Conservation (phyloP, 2,329 filamentous ascomycete genomes). For the Fusarium proliferatum region DNA sequence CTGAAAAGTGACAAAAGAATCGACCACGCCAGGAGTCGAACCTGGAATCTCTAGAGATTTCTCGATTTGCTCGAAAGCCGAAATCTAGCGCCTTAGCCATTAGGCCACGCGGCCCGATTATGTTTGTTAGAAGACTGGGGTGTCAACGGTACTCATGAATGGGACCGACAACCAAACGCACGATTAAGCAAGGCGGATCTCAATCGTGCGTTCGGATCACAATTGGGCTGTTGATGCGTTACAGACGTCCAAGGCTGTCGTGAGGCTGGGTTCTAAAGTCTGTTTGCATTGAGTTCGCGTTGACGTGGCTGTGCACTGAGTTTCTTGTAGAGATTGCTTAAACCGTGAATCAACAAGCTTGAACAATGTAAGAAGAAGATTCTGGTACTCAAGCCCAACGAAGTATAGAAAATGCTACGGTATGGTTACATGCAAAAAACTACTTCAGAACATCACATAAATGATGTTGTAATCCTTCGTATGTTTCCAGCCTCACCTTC, state of each 20-base stretch:
- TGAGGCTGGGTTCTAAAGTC: neutral
- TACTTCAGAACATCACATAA: too few relatives aligned
- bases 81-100: slow-evolving; percentile 53
- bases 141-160: neutral
- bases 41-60: slow-evolving; percentile 51
- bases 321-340: neutral
- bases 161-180: neutral
- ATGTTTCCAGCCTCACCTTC: neutral
- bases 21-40: slow-evolving; percentile 53
- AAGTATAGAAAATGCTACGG: fast-evolving
- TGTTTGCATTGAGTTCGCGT: too few relatives aligned
- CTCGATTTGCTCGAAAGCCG: slow-evolving; percentile 36
- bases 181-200: neutral
- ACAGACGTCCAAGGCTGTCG: too few relatives aligned
- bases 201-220: neutral
- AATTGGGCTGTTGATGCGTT: neutral
- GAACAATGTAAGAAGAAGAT: fast-evolving
- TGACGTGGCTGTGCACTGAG: neutral
- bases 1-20: neutral
- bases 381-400: fast-evolving
- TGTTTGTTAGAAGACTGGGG: slow-evolving; percentile 6
- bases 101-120: slow-evolving; percentile 49
- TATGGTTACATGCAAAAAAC: fast-evolving
- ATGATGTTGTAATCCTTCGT: neutral
- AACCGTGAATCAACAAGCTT: fast-evolving